Base-by-base conservation (phyloP, 2,329 filamentous ascomycete species). In the Aspergillus intermedius region DNA sequence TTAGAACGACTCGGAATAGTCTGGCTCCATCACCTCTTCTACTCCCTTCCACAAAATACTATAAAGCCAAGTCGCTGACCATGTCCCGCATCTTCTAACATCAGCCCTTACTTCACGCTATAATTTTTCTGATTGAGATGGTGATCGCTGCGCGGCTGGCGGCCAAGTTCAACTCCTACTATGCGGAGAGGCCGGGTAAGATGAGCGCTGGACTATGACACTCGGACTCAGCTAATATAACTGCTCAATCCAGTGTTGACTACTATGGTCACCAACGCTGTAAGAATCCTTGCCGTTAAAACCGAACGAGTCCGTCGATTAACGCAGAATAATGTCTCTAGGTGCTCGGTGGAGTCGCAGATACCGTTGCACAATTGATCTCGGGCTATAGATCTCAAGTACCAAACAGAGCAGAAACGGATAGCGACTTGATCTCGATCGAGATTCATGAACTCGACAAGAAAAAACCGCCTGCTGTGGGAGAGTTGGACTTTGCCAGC, bases 181-280 rank as follows among this genome's bases (percentile, higher is more conserved):
- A 97, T 80, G 85, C 88, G 58, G 84, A 90, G 65, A 87, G 88
- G 64, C 93, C 91, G 63, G 77, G 87, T 91, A 77, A 57, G 79
- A 66, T 46, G 35, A 47, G 42, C 34, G 21, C 43, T 44, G 28
- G 8, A 41, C 45, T 41, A 40, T 39, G 32, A 34, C 23, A 17
- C 13, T 15, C 39, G 19, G 21, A 50, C 17, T 45, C 39, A 21
- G 49, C 57, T 61, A 49, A 62, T 58, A 44, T 50, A 28, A 49
- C 22, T 17, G 42, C 49, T 25, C 30, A 50, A 34, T 45, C 50
- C 65, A 87, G 88, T 98, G 39, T 81, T 98, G 62, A 98, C 93
- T 54, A 98, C 95, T 72, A 98, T 98, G 91, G 88, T 96, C 65
- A 95, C 91, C 68, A 98, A 98, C 74, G 88, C 93, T 58, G 86